Evolutionary conservation across 1,284 basidiomycete genomes (phyloP), one percentile per base, ranked within the genome.

Genomic region (Porogramme epimiltina): DNA sequence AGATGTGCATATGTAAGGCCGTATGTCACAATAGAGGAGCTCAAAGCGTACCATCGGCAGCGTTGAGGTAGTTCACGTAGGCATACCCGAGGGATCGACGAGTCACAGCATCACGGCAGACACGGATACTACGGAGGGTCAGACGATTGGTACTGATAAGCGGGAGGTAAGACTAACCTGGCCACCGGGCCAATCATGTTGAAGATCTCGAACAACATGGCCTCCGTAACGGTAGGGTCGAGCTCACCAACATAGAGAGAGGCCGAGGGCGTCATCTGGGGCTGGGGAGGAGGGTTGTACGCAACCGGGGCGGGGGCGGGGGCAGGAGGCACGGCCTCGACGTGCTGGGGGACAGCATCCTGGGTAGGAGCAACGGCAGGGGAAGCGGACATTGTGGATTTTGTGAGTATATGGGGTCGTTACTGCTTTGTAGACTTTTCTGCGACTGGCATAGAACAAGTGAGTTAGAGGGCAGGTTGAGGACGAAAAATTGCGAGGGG

Each of bases 151-250:
- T 28, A 19, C 24, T 38, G 37, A 60, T 49, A 50, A 47, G 53
- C 47, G 33, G 47, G 25, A 37, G 42, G 10, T 26, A 20, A 51
- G 41, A 71, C 82, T 55, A 61, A 91, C 90, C 92, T 95, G 56
- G 95, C 95, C 61, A 99, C 97, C 52, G 96, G 95, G 53, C 97
- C 97, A 74, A 99, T 94, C 93, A 99, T 97, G 76, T 96, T 98
- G 84, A 99, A 99, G 72, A 99, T 99, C 81, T 99, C 97, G 70
- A 98, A 99, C 55, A 99, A 84, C 93, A 98, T 98, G 57, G 97
- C 96, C 82, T 99, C 97, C 47, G 95, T 95, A 73, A 99, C 96
- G 61, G 91, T 90, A 62, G 91, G 88, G 76, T 99, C 97, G 64
- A 99, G 90, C 80, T 99, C 97, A 61, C 97, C 97, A 60, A 99